A percentile compares a stretch with the other conserved stretches of the same genome.
Evolutionary conservation across 2,329 filamentous ascomycete species (phyloP).

Genomic region (Sporothrix euskadiensis): DNA sequence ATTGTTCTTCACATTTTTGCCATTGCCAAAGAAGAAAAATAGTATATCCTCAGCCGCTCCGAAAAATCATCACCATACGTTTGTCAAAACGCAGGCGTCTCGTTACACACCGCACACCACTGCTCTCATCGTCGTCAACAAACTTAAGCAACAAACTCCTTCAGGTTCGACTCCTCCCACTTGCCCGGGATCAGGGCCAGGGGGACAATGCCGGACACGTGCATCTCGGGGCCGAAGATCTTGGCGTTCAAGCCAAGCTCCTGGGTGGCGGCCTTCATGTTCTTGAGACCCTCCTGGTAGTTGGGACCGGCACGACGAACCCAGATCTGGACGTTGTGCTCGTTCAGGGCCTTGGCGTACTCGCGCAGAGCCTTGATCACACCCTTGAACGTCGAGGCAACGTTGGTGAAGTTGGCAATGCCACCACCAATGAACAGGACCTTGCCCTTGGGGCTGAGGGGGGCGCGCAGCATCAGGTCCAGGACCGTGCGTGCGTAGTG

Average conservation of each 20-base stretch:
- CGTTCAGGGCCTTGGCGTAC: conserved; percentile 77
- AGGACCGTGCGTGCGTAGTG: conserved; percentile 97
- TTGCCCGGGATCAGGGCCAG: conserved; percentile 73
- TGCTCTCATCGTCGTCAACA: neutral
- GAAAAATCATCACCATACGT: neutral
- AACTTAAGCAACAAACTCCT: conserved; percentile 60
- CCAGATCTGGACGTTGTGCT: conserved; percentile 99
- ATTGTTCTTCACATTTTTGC: conserved; percentile 14
- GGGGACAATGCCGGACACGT: conserved; percentile 95
- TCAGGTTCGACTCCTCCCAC: conserved; percentile 61
- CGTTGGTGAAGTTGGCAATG: conserved; percentile 99
- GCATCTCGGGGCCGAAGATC: conserved; percentile 77
- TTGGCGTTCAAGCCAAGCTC: conserved; percentile 79
- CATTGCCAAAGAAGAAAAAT: neutral
- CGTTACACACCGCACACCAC: neutral
- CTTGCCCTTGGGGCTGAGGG: conserved; percentile 84
- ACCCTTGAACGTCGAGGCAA: conserved; percentile 99
- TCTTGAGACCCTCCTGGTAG: conserved; percentile 99
- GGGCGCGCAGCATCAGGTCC: conserved; percentile 94
- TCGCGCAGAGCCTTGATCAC: conserved; percentile 95
- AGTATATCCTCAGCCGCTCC: neutral
- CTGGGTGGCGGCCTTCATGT: conserved; percentile 95
- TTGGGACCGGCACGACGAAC: conserved; percentile 88
- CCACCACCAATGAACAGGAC: conserved; percentile 99
- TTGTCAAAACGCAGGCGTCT: neutral